Percentiles rank a stretch among this genome's conserved stretches.
Evolutionary conservation across 2,329 filamentous ascomycete genomes (phyloP).

Genomic region (Phialemonium atrogriseum): DNA sequence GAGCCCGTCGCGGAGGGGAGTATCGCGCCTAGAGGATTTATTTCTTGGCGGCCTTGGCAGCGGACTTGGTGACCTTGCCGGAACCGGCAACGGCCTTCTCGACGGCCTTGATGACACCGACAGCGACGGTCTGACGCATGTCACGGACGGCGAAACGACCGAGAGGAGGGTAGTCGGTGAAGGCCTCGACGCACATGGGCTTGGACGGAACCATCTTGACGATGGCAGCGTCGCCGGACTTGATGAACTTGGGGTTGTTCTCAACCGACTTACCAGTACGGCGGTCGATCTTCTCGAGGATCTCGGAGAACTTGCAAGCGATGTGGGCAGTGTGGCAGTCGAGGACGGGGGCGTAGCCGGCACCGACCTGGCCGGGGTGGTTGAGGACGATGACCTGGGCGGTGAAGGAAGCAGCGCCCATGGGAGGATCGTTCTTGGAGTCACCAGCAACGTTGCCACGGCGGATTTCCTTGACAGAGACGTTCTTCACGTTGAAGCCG

Average conservation of each 20-base stretch:
- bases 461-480: constrained; percentile 99
- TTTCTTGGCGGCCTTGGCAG: constrained; percentile 69
- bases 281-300: constrained; percentile 99
- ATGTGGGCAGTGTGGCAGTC: constrained; percentile 99
- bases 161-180: constrained; percentile 99
- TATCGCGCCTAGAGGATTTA: constrained; percentile 34
- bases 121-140: constrained; percentile 85
- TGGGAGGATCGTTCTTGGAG: constrained; percentile 98
- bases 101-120: constrained; percentile 91
- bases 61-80: constrained; percentile 65
- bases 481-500: constrained; percentile 99
- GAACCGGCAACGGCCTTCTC: constrained; percentile 50
- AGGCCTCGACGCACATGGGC: constrained; percentile 99
- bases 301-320: constrained; percentile 99
- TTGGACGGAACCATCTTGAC: constrained; percentile 99
- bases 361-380: constrained; percentile 99
- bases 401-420: constrained; percentile 87
- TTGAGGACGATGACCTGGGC: constrained; percentile 99
- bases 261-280: constrained; percentile 98
- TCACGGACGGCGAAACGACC: constrained; percentile 99
- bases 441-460: constrained; percentile 99
- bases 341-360: constrained; percentile 96
- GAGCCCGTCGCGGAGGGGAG: not conserved
- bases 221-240: constrained; percentile 99
- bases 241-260: constrained; percentile 96